Evolutionary conservation across 1,284 basidiomycete genomes (phyloP).

Genomic region (Marasmius sp.): DNA sequence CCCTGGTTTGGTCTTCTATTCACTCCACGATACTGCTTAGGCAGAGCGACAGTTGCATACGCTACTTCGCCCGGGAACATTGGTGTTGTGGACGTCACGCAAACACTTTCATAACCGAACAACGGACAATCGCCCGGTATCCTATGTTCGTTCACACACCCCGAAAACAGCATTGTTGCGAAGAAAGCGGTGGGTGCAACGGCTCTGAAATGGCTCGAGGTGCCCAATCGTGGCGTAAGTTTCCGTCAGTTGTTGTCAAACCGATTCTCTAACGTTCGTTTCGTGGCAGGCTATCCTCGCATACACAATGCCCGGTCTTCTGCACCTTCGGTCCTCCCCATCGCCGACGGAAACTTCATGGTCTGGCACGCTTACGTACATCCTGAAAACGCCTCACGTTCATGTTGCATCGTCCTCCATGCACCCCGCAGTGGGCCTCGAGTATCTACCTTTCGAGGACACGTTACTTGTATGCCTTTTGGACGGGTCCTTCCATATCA

Average conservation of each 20-base stretch:
- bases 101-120: slow-evolving; percentile 33
- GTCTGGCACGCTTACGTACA: slow-evolving; percentile 45
- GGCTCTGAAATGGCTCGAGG: slow-evolving; percentile 54
- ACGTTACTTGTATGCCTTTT: slow-evolving; percentile 54
- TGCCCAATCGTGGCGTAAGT: slow-evolving; percentile 40
- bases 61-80: slow-evolving; percentile 59
- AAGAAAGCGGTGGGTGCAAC: slow-evolving; percentile 45
- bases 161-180: slow-evolving; percentile 25
- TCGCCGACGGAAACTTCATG: slow-evolving; percentile 28
- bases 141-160: slow-evolving; percentile 33
- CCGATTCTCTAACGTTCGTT: slow-evolving; percentile 10
- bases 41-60: slow-evolving; percentile 56
- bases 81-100: slow-evolving; percentile 51
- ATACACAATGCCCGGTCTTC: slow-evolving; percentile 56
- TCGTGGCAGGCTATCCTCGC: slow-evolving; percentile 55
- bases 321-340: slow-evolving; percentile 16
- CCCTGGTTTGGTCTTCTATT: slow-evolving; percentile 15
- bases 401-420: slow-evolving; percentile 61
- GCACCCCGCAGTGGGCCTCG: slow-evolving; percentile 55
- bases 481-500: slow-evolving; percentile 68
- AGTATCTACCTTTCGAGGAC: slow-evolving; percentile 50
- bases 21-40: slow-evolving; percentile 29
- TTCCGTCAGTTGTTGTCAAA: slow-evolving; percentile 34
- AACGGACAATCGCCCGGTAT: slow-evolving; percentile 15
- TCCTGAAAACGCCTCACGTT: slow-evolving; percentile 44